Conservation (phyloP, 164 flowering plant species). For the Santalum album region DNA sequence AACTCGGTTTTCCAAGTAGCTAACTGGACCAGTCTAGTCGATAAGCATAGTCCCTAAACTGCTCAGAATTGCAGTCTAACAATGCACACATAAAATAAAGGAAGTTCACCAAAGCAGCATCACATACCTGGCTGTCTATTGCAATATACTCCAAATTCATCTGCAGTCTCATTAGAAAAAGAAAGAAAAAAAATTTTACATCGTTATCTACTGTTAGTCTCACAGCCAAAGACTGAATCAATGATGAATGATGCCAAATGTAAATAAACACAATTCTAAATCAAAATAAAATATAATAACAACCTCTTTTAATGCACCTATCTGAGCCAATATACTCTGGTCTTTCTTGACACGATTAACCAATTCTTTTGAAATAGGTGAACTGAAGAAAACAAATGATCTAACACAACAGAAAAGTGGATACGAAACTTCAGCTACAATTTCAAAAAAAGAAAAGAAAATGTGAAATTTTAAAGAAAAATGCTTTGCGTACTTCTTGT, state of each 20-base stretch:
- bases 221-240: background rate
- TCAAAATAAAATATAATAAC: background rate
- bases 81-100: too few relatives aligned
- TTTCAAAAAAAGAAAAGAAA: slow-evolving; percentile 2
- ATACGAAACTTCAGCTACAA: background rate
- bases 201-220: too few relatives aligned
- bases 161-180: slow-evolving; percentile 36
- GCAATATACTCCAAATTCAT: slow-evolving; percentile 97
- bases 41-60: too few relatives aligned
- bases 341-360: slow-evolving; percentile 71
- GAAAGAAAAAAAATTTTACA: too few relatives aligned
- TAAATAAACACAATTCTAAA: background rate
- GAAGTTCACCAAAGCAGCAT: background rate
- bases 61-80: too few relatives aligned
- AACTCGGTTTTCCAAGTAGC: too few relatives aligned
- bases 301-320: slow-evolving; percentile 93
- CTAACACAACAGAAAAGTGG: slow-evolving; percentile 29
- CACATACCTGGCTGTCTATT: slow-evolving; percentile 87
- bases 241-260: background rate
- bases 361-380: slow-evolving; percentile 73
- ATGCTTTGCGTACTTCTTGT: slow-evolving; percentile 68
- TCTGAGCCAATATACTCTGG: slow-evolving; percentile 75
- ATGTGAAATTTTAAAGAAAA: slow-evolving; percentile 1
- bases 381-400: slow-evolving; percentile 93
- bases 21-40: too few relatives aligned